Base-by-base conservation (phyloP, 208 protist species). In the Wallacemonas sp. region DNA sequence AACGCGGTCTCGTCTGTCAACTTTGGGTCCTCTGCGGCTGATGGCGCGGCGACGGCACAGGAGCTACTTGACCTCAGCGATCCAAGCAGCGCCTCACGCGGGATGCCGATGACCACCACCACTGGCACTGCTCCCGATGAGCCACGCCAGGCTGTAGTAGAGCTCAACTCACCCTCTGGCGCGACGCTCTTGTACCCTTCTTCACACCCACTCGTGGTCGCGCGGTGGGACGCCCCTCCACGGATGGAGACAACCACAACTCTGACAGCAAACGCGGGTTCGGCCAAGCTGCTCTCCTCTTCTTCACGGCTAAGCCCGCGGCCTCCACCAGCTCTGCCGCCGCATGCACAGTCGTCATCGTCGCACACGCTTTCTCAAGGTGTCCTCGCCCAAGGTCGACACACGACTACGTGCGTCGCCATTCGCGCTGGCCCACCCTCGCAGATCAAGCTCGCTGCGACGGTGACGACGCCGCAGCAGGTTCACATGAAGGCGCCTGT, bases 141-240 rank as follows among this genome's bases (percentile, higher is more conserved):
- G 12, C 46, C 60, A 4, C 72, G 75, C n/a, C 64, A 58, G 12
- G 82, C 85, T 31, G 79, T 91, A 1, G 72, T 95, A 19, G 76
- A 90, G 53, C 72, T 93, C 38, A 77, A 91, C 44, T 91, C 86
- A 12, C 33, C 36, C 6, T 66, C 90, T 2, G 77, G 68, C 15
- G 78, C 93, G 17, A 58, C 63, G 5, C 66, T 95, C 22, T 30
- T 93, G 22, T 77, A 84, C 8, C 90, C 90, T 0, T 49, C 54
- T 19, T 68, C 76, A 31, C 90, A 95, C 65, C 90, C 90, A 2
- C 39, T 93, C 11, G 39, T 75, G 4, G 65, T 92, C 24, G 30
- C 63, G 26, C 54, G 34, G 45, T 58, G 51, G 51, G 28, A n/a
- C 4, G 3, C 28, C 15, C 21, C 22, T 3, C n/a, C n/a, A n/a